These are phyloP conservation scores for Cercis canadensis DNA, from an alignment of 306 rosid genomes.

Conservation along the genomic window DNA sequence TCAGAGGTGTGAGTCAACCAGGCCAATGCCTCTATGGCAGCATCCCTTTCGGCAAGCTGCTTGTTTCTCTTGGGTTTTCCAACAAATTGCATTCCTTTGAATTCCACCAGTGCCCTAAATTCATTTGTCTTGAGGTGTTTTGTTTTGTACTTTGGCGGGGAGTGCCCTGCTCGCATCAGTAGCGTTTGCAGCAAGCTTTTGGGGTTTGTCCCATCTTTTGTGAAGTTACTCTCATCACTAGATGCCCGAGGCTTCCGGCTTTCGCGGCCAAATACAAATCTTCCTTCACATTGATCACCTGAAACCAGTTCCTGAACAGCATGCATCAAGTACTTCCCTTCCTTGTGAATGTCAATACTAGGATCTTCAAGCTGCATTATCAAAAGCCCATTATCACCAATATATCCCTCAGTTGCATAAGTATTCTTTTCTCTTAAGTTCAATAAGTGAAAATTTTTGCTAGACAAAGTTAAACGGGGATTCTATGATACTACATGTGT, in stretches of 20 bases:
- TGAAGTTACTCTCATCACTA: constrained; percentile 61
- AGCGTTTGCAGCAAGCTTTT: constrained; percentile 91
- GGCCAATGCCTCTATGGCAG: constrained; percentile 95
- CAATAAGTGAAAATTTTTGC: constrained; percentile 1
- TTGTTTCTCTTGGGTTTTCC: constrained; percentile 94
- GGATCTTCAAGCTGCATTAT: constrained; percentile 87
- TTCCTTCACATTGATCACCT: constrained; percentile 97
- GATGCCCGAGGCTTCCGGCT: constrained; percentile 62
- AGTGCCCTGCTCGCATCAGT: constrained; percentile 94
- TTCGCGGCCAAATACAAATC: constrained; percentile 95
- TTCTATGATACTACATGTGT: too few relatives aligned
- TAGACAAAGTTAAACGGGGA: constrained; percentile 12
- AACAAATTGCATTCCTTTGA: constrained; percentile 97
- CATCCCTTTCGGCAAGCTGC: constrained; percentile 96
- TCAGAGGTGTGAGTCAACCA: constrained; percentile 98
- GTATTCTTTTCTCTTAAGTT: too few relatives aligned
- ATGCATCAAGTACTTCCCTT: constrained; percentile 86
- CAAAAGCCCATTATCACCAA: constrained; percentile 16
- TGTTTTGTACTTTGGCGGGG: constrained; percentile 93
- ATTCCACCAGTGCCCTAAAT: constrained; percentile 93
- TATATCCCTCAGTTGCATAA: constrained; percentile 2
- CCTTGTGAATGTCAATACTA: constrained; percentile 78
- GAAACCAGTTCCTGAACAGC: constrained; percentile 82
- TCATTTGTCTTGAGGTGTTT: constrained; percentile 95
- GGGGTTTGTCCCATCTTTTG: constrained; percentile 90